Conservation (phyloP, 805 yeast genomes). For the Saccharomycopsis sp. region DNA sequence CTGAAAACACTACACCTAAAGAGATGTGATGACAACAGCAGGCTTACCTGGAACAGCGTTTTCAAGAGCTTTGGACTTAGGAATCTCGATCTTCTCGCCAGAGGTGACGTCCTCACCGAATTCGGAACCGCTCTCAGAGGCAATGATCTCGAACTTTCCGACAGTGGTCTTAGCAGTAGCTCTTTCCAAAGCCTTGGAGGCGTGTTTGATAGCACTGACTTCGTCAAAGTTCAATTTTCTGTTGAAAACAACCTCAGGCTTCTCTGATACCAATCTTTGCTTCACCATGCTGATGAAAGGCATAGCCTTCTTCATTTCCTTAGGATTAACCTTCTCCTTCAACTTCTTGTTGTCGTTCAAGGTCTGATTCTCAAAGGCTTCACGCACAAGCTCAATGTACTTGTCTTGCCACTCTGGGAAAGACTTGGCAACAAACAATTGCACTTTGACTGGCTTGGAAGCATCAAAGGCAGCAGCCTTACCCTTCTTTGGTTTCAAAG, state of each 20-base stretch:
- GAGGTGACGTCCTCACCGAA: constrained; percentile 60
- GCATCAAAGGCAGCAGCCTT: constrained; percentile 70
- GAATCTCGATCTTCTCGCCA: constrained; percentile 62
- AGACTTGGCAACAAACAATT: constrained; percentile 68
- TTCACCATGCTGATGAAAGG: constrained; percentile 87
- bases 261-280: constrained; percentile 64
- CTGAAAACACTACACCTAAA: too few relatives aligned
- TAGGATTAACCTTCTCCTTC: constrained; percentile 59
- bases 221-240: constrained; percentile 84
- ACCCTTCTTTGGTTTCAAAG: constrained; percentile 78
- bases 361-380: constrained; percentile 57
- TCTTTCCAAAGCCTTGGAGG: constrained; percentile 49
- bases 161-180: constrained; percentile 57
- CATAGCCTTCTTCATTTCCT: constrained; percentile 97
- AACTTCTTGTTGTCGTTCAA: constrained; percentile 60
- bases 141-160: constrained; percentile 50
- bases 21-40: constrained; percentile 70
- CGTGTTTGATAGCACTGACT: constrained; percentile 52
- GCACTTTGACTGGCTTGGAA: constrained; percentile 63
- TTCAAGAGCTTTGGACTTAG: constrained; percentile 62
- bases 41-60: constrained; percentile 91
- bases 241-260: constrained; percentile 77
- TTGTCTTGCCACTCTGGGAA: constrained; percentile 90
- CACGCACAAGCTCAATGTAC: constrained; percentile 74
- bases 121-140: constrained; percentile 56